Evolutionary conservation across 305 asterid genomes (phyloP).

Genomic region (Fraxinus latifolia): DNA sequence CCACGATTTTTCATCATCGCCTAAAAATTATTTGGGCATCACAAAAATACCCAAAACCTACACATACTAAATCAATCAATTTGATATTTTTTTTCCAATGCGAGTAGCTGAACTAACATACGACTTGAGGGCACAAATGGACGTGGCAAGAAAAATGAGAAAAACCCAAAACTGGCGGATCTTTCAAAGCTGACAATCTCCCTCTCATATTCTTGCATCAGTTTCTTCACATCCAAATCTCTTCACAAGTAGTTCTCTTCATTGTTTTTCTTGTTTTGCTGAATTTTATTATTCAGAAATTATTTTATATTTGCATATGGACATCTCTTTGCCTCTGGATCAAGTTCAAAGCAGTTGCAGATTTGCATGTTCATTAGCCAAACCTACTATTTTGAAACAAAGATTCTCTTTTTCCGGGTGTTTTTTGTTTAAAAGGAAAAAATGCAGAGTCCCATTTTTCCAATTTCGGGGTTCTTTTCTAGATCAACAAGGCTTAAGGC

Average conservation of each 20-base stretch:
- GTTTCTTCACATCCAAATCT: conserved; percentile 3
- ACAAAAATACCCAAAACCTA: no score
- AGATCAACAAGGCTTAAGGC: conserved; percentile 45
- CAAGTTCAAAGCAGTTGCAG: conserved; percentile 42
- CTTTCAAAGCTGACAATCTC: conserved; percentile 28
- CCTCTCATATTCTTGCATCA: not conserved
- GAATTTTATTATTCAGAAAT: conserved; percentile 12
- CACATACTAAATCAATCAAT: no score
- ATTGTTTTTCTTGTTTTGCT: not conserved
- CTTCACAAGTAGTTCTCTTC: conserved; percentile 4
- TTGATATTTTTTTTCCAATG: no score
- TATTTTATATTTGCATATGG: conserved; percentile 30
- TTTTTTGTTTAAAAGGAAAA: conserved; percentile 30
- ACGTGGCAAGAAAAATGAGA: not conserved
- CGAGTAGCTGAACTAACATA: no score
- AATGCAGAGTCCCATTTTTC: conserved; percentile 22
- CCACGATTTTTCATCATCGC: no score
- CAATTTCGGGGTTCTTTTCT: conserved; percentile 41
- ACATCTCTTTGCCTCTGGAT: conserved; percentile 49
- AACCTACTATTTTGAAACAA: conserved; percentile 29
- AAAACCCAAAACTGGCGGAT: conserved; percentile 33
- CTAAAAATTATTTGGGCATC: no score
- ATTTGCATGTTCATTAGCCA: conserved; percentile 35
- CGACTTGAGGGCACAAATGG: no score
- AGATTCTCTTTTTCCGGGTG: conserved; percentile 19